These are phyloP conservation scores for Suillus subaureus DNA, from an alignment of 768 basidiomycete genomes.

Conservation along the genomic window DNA sequence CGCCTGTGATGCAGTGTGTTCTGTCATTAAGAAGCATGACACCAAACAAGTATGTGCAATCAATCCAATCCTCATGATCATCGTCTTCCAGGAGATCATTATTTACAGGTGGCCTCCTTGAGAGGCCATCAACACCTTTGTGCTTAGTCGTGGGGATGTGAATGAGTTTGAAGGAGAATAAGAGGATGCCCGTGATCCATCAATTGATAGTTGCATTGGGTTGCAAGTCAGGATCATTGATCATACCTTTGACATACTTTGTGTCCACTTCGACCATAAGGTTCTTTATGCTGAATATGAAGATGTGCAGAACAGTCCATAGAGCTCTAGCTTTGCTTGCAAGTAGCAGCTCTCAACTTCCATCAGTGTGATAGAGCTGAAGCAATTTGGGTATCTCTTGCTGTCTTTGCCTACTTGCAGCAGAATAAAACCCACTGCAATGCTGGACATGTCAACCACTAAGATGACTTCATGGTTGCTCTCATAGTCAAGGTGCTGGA, in stretches of 20 bases:
- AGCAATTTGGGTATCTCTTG: slow-evolving; percentile 29
- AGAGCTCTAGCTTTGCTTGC: slow-evolving; percentile 32
- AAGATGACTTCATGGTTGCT: no score
- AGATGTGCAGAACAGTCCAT: slow-evolving; percentile 21
- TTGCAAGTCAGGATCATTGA: no score
- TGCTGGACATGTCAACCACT: no score
- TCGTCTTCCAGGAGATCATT: not conserved
- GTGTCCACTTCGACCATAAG: no score
- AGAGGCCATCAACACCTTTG: not conserved
- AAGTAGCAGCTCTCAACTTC: slow-evolving; percentile 17
- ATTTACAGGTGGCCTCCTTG: not conserved
- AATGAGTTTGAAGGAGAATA: no score
- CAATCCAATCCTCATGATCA: not conserved
- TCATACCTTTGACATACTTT: no score
- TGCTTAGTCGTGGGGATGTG: not conserved
- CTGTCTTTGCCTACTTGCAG: slow-evolving; percentile 22
- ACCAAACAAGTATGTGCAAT: not conserved
- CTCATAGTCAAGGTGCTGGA: no score
- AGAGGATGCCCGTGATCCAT: no score
- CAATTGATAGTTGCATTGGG: no score
- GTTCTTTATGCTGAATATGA: slow-evolving; percentile 26
- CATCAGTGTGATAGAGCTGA: slow-evolving; percentile 42
- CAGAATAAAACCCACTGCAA: not conserved
- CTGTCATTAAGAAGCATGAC: not conserved
- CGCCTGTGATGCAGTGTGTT: no score